Conservation (phyloP, 2,329 filamentous ascomycete genomes). For the Fusarium verrucosum region DNA sequence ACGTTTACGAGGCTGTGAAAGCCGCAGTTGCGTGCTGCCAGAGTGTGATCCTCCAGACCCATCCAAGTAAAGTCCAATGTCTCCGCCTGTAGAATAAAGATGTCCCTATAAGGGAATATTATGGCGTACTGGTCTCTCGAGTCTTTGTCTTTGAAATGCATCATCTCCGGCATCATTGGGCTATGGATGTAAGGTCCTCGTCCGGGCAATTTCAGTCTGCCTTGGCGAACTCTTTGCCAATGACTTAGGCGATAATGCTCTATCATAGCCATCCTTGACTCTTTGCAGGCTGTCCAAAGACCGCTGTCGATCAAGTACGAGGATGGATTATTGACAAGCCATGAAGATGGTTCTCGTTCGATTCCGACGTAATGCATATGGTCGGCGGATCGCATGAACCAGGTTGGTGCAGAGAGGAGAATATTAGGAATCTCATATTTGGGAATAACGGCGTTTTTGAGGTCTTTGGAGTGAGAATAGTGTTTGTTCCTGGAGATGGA, state of each 20-base stretch:
- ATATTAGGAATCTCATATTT: background rate
- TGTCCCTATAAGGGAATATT: too few relatives aligned
- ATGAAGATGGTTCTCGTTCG: background rate
- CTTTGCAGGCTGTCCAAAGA: background rate
- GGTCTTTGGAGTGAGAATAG: background rate
- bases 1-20: background rate
- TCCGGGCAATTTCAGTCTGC: background rate
- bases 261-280: background rate
- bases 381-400: background rate
- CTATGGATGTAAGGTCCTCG: too few relatives aligned
- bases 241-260: background rate
- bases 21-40: background rate
- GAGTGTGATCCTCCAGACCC: too few relatives aligned
- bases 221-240: background rate
- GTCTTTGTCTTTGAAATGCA: too few relatives aligned
- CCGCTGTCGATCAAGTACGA: background rate
- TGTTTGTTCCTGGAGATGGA: background rate
- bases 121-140: too few relatives aligned
- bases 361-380: background rate
- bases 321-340: background rate
- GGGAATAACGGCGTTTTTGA: background rate
- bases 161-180: too few relatives aligned
- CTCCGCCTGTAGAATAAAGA: too few relatives aligned
- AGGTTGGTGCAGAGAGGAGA: background rate
- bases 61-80: too few relatives aligned